Evolutionary conservation across 2,329 filamentous ascomycete species (phyloP), one percentile per base, ranked within the genome.

Genomic region (Sphaerulina vaccinii): DNA sequence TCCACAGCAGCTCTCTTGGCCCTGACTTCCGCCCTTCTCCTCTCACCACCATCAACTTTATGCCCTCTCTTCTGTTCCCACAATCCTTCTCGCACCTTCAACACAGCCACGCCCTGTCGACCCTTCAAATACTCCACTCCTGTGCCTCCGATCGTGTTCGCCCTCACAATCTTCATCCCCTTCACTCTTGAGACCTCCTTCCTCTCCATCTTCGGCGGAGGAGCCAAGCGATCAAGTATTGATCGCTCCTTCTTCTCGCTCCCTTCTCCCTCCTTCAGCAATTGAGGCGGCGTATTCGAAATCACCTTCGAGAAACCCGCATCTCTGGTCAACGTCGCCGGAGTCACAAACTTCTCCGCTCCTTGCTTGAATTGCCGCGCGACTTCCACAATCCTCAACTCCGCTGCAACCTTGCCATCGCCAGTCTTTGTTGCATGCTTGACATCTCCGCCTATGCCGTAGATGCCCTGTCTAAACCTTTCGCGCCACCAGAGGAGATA

Each of bases 1-100:
- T 91, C 88, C 29, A 84, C 84, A 45, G 87, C 84, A 59, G 86
- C 82, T 74, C 84, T 86, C 84, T 95, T 96, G 63, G 91, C 90
- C 64, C 88, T 80, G 46, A 96, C 85, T 75, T 95, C 86, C 13
- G 87, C 88, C 70, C 82, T 84, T 72, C 93, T 83, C 70, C 93
- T 85, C 79, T 99, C 93, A 78, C 93, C 93, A 67, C 93, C 93
- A 72, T 97, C 91, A 61, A 99, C 85, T 84, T 97, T 97, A 66
- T 84, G 83, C 22, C 93, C 92, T 64, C 85, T 81, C 68, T 81
- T 85, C 65, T 90, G 79, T 76, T 97, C 92, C 93, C 92, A 97
- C 77, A 97, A 86, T 8, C 92, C 90, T 70, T 96, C 91, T 51
- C 85, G 83, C 18, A 88, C 79, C 57, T 79, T 77, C 61, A 97